phyloP scores from a whole-genome alignment of 2,329 filamentous ascomycete genomes.

The Aureobasidium sp. region DNA sequence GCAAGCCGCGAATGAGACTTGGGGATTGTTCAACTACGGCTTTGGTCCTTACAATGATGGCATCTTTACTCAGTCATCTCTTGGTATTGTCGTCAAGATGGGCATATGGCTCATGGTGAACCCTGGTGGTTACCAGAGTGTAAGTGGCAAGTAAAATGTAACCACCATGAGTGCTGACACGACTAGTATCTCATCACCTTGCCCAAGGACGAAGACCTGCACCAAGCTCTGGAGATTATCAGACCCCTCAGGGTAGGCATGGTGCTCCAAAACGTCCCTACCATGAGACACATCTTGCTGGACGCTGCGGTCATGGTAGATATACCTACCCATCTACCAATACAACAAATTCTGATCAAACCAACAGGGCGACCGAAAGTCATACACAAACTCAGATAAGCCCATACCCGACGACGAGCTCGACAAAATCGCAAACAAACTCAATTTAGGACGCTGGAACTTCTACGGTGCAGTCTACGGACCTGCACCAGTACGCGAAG shows the following conservation, averaged over 20 bases:
- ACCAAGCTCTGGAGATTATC: slow-evolving; percentile 44
- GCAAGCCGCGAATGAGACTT: slow-evolving; percentile 21
- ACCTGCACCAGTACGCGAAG: slow-evolving; percentile 25
- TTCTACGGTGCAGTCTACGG: slow-evolving; percentile 43
- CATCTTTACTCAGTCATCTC: slow-evolving; percentile 31
- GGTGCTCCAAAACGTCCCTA: slow-evolving; percentile 44
- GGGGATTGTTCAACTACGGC: slow-evolving; percentile 30
- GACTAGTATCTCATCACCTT: slow-evolving; percentile 37
- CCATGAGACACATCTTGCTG: slow-evolving; percentile 40
- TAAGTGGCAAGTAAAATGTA: neutral
- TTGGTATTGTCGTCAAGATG: slow-evolving; percentile 42
- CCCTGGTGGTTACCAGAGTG: slow-evolving; percentile 40
- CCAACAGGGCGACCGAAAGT: slow-evolving; percentile 3
- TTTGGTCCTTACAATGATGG: slow-evolving; percentile 33
- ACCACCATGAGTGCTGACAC: neutral
- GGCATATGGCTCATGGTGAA: slow-evolving; percentile 50
- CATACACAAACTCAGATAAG: slow-evolving; percentile 22
- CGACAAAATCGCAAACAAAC: slow-evolving; percentile 35
- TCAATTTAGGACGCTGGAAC: slow-evolving; percentile 43
- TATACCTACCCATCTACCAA: neutral
- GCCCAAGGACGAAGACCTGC: slow-evolving; percentile 43
- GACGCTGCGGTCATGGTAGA: slow-evolving; percentile 34
- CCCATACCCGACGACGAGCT: slow-evolving; percentile 36
- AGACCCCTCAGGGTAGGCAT: slow-evolving; percentile 37
- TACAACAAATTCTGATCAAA: neutral